A percentile compares a stretch with the other conserved stretches of the same genome.
phyloP scores from a whole-genome alignment of 257 asterid species.

The Henckelia pumila region DNA sequence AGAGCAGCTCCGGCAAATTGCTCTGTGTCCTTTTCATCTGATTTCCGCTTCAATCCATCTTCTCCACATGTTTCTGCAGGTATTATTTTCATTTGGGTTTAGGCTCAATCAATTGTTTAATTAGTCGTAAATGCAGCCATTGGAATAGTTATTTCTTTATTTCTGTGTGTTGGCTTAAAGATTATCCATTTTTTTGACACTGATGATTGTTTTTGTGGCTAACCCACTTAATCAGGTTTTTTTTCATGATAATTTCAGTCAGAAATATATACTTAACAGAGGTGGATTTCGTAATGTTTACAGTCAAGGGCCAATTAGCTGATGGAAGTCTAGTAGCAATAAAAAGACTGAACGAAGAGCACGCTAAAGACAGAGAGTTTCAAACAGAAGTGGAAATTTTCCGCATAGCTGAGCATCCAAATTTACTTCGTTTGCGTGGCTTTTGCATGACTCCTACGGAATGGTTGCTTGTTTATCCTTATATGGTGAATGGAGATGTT shows the following conservation, averaged over 20 bases:
- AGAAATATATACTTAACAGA: neutral
- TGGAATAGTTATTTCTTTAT: too few species aligned
- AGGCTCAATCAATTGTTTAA: too few species aligned
- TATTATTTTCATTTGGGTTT: too few species aligned
- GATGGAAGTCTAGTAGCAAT: neutral
- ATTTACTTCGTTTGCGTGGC: neutral
- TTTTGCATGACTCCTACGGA: conserved; percentile 44
- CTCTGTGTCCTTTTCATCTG: neutral
- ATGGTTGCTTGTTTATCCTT: conserved; percentile 91
- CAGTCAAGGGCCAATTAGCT: neutral
- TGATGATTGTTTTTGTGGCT: too few species aligned
- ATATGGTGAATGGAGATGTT: conserved; percentile 87
- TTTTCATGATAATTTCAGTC: neutral
- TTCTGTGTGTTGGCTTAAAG: too few species aligned
- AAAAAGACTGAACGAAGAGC: neutral
- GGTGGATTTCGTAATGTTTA: conserved; percentile 1
- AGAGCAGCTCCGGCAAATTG: neutral
- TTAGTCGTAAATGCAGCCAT: too few species aligned
- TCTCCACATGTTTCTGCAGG: too few species aligned
- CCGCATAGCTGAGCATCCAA: neutral
- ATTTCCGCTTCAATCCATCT: neutral
- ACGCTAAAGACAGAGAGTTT: neutral
- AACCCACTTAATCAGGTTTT: too few species aligned
- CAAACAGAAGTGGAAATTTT: neutral
- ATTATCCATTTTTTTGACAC: too few species aligned